Conservation (phyloP, 352 stramenopile species). For the Phytophthora citrophthora region DNA sequence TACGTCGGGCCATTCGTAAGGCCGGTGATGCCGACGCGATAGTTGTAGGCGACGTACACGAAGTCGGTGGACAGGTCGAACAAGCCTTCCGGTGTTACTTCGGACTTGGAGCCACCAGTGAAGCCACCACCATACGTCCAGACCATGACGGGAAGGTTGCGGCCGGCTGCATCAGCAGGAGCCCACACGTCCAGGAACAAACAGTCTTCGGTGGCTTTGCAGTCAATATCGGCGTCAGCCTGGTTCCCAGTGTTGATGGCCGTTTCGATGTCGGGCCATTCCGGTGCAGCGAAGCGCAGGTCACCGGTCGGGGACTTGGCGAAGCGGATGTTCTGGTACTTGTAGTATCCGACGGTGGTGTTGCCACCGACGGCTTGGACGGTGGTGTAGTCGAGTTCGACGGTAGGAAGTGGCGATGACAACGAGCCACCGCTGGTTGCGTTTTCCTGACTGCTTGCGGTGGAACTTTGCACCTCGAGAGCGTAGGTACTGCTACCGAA, state of each 20-base stretch:
- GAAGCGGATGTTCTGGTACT: conserved; percentile 44
- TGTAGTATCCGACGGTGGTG: conserved; percentile 39
- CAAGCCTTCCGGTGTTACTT: conserved; percentile 24
- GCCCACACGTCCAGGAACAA: conserved; percentile 44
- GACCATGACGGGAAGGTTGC: conserved; percentile 42
- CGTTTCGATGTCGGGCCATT: conserved; percentile 27
- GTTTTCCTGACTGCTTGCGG: not conserved
- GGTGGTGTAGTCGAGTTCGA: conserved; percentile 36
- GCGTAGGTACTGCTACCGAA: conserved; percentile 7
- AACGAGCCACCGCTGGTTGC: not conserved
- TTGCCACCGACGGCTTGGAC: conserved; percentile 30
- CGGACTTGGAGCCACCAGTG: conserved; percentile 24
- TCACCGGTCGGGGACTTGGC: conserved; percentile 30
- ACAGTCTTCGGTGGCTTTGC: conserved; percentile 32
- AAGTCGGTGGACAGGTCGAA: conserved; percentile 21
- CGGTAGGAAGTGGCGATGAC: conserved; percentile 15
- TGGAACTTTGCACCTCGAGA: not conserved
- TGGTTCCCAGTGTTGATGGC: conserved; percentile 37
- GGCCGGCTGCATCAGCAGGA: conserved; percentile 16
- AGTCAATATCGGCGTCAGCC: conserved; percentile 24
- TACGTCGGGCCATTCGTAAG: conserved; percentile 29
- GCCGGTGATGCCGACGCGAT: conserved; percentile 23
- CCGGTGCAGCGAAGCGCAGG: conserved; percentile 30
- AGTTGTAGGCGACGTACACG: not conserved
- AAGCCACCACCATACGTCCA: conserved; percentile 40